These are phyloP conservation scores for Penicillium canescens DNA, from an alignment of 495 filamentous ascomycete genomes.

Conservation along the genomic window DNA sequence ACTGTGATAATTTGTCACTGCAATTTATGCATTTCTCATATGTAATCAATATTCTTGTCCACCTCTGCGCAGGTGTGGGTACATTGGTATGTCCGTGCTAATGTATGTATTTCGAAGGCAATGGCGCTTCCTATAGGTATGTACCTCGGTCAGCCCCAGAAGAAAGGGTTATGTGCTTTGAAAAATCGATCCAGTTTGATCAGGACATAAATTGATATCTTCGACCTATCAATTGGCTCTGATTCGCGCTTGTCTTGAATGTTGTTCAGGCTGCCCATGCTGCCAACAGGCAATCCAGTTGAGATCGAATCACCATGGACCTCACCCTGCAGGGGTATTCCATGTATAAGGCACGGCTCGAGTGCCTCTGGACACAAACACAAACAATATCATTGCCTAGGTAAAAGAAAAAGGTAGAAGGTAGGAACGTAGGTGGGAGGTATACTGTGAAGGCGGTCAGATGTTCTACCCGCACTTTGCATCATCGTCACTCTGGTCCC, in stretches of 20 bases:
- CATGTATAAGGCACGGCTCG: no score
- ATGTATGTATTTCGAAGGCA: background rate
- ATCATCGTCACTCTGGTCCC: conserved; percentile 16
- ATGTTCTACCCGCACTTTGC: conserved; percentile 3
- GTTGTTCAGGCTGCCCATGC: background rate
- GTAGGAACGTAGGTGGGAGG: background rate
- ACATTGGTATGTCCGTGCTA: conserved; percentile 2
- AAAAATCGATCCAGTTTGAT: no score
- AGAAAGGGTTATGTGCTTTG: no score
- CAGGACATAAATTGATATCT: background rate
- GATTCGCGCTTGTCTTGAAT: background rate
- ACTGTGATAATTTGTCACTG: background rate
- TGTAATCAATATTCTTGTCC: background rate
- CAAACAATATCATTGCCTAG: background rate
- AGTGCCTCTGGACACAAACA: background rate
- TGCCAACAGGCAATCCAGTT: conserved; percentile 5
- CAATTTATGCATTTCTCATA: background rate
- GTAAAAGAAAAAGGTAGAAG: background rate
- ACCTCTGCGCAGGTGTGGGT: background rate
- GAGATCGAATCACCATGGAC: background rate
- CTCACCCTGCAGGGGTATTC: background rate
- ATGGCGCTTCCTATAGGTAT: conserved; percentile 3
- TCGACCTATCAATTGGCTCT: conserved; percentile 3
- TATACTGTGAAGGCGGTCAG: conserved; percentile 5
- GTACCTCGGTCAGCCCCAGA: no score